These are phyloP conservation scores for Penicillium robsamsonii DNA, from an alignment of 495 filamentous ascomycete genomes.

Conservation along the genomic window DNA sequence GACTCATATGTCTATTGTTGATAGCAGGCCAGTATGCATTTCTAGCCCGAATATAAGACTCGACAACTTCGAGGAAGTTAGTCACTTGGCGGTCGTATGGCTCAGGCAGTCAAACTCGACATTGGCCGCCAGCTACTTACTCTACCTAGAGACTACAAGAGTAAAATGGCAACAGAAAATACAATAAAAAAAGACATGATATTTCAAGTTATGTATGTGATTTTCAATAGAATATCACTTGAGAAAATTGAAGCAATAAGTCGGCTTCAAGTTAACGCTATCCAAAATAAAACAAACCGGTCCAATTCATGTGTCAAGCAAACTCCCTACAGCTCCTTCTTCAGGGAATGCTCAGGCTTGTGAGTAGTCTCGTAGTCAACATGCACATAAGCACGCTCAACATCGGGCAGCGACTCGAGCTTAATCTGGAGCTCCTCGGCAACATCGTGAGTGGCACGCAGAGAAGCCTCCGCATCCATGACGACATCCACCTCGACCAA, in stretches of 20 bases:
- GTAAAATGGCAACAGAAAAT: no score
- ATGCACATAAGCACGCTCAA: constrained; percentile 95
- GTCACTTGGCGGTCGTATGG: no score
- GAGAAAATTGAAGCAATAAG: neutral
- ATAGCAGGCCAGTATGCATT: no score
- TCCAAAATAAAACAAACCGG: neutral
- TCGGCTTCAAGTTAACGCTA: neutral
- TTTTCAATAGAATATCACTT: neutral
- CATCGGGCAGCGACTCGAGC: constrained; percentile 85
- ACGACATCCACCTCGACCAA: constrained; percentile 90
- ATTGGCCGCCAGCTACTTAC: no score
- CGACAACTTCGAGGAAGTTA: no score
- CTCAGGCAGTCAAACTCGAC: no score
- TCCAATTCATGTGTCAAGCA: neutral
- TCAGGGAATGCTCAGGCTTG: constrained; percentile 75
- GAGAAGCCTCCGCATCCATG: constrained; percentile 66
- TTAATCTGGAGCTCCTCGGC: constrained; percentile 94
- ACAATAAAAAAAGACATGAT: no score
- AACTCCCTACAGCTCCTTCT: constrained; percentile 54
- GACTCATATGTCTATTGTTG: no score
- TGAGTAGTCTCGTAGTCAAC: constrained; percentile 98
- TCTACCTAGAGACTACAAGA: no score
- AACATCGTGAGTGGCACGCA: constrained; percentile 84
- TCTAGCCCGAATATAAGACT: no score
- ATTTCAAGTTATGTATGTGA: no score